Evolutionary conservation across 257 asterid species (phyloP).

Genomic region (Nicotiana tabacum): DNA sequence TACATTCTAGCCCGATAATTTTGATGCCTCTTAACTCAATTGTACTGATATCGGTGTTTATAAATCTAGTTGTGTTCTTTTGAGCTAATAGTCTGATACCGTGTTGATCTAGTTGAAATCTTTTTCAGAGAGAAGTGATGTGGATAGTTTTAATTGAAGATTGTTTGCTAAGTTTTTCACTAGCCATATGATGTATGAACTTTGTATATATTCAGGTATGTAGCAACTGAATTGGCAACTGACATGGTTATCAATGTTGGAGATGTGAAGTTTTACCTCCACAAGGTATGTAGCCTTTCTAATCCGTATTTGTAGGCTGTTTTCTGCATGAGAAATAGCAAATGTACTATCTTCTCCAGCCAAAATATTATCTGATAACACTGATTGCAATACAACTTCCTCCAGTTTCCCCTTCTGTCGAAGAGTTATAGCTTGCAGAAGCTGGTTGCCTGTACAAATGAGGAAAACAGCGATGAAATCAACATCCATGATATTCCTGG

Average conservation of each 20-base stretch:
- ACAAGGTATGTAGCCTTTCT: conserved; percentile 31
- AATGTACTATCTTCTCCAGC: neutral
- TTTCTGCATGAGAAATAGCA: neutral
- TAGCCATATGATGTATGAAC: neutral
- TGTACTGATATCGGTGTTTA: neutral
- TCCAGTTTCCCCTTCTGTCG: conserved; percentile 77
- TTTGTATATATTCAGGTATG: conserved; percentile 37
- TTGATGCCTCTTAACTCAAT: neutral
- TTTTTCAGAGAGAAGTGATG: neutral
- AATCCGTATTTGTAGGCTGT: neutral
- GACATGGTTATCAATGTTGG: conserved; percentile 38
- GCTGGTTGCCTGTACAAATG: conserved; percentile 36
- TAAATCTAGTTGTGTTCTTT: neutral
- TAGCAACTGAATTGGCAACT: conserved; percentile 42
- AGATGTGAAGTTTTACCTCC: conserved; percentile 42
- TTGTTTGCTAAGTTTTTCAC: neutral
- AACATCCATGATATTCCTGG: conserved; percentile 66
- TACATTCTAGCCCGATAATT: neutral
- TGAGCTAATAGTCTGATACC: neutral
- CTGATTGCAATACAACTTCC: conserved; percentile 11
- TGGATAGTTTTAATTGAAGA: neutral
- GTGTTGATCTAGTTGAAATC: neutral
- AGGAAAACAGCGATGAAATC: conserved; percentile 41
- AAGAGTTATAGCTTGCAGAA: conserved; percentile 65
- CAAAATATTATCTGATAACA: neutral